phyloP scores from a whole-genome alignment of 495 filamentous ascomycete genomes.

The Xylaria grammica region DNA sequence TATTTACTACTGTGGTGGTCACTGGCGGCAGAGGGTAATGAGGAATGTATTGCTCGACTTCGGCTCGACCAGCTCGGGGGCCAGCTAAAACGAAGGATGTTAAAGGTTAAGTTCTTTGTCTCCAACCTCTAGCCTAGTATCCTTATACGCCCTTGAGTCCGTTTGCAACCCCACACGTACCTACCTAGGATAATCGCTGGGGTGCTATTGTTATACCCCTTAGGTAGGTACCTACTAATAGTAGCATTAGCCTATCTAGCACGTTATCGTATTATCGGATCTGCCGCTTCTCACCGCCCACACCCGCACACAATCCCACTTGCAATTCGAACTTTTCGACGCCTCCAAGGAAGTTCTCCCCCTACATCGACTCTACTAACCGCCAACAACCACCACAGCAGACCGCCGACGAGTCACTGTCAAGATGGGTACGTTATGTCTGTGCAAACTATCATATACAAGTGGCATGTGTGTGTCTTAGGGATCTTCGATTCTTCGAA shows the following conservation, averaged over 20 bases:
- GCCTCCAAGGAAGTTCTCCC: constrained; percentile 21
- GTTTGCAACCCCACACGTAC: no score
- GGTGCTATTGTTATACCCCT: no score
- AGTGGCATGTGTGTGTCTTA: constrained; percentile 23
- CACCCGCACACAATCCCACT: constrained; percentile 39
- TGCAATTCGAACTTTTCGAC: constrained; percentile 30
- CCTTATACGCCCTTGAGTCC: no score
- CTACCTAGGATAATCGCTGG: no score
- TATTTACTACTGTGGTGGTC: no score
- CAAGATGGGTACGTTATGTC: constrained; percentile 57
- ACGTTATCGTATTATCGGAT: background rate
- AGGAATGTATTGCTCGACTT: no score
- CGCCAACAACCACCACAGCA: constrained; percentile 42
- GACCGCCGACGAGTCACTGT: constrained; percentile 49
- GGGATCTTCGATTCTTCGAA: background rate
- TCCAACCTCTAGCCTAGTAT: no score
- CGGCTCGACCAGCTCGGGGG: no score
- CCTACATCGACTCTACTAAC: constrained; percentile 34
- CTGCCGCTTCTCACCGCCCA: constrained; percentile 47
- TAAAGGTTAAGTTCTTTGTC: no score
- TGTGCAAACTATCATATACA: constrained; percentile 28
- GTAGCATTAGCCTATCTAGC: no score
- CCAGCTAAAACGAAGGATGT: no score
- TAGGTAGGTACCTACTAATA: background rate
- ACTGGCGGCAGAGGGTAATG: no score